phyloP scores from a whole-genome alignment of 75 land plant species.

The Adiantum capillusveneris region DNA sequence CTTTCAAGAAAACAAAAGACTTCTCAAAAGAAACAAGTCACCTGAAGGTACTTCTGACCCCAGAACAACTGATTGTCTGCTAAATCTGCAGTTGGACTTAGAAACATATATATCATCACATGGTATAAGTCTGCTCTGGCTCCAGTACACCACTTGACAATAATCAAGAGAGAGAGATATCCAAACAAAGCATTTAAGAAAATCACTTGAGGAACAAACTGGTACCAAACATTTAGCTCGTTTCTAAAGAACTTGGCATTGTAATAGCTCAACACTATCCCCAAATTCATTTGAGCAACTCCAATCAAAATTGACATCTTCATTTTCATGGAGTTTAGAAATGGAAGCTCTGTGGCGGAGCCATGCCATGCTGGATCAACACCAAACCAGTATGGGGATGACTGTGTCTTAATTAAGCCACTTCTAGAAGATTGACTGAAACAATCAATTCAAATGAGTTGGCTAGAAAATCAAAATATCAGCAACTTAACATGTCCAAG shows the following conservation, averaged over 20 bases:
- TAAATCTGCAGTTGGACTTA: constrained; percentile 90
- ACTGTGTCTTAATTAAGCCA: constrained; percentile 64
- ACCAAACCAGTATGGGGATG: constrained; percentile 76
- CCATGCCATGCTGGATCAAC: constrained; percentile 98
- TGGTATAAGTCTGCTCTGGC: constrained; percentile 93
- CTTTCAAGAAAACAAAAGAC: too few species aligned
- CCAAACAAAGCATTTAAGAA: constrained; percentile 88
- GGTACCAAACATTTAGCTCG: constrained; percentile 72
- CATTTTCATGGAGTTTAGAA: constrained; percentile 95
- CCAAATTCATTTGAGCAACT: constrained; percentile 94
- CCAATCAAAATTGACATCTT: constrained; percentile 98
- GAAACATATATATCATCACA: constrained; percentile 98
- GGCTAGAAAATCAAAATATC: too few species aligned
- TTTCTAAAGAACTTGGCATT: constrained; percentile 73
- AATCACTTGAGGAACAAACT: constrained; percentile 90
- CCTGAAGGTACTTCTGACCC: constrained; percentile 81
- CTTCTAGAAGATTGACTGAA: constrained; percentile 63
- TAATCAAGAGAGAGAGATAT: constrained; percentile 88
- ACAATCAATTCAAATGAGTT: too few species aligned
- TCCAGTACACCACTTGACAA: constrained; percentile 94
- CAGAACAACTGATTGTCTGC: constrained; percentile 91
- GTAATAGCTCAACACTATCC: constrained; percentile 80
- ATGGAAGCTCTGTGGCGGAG: constrained; percentile 80
- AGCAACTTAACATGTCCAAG: too few species aligned
- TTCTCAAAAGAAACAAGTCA: too few species aligned